Conservation (phyloP, 169 alveolate genomes). For the Plasmodium inui region DNA sequence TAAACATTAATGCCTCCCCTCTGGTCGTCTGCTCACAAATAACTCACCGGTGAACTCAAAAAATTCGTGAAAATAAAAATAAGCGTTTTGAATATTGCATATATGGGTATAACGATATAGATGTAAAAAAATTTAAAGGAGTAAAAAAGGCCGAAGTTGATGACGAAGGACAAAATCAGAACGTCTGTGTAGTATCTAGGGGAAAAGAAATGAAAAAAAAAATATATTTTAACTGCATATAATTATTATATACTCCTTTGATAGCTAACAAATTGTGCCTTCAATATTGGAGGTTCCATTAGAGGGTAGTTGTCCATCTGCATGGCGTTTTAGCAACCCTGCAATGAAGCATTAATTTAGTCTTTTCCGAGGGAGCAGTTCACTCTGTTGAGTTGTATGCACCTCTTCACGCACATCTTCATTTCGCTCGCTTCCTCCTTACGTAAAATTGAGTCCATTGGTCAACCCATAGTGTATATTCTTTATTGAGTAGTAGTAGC, state of each 20-base stretch:
- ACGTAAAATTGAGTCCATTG: constrained; percentile 66
- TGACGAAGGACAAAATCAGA: constrained; percentile 50
- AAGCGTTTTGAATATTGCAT: constrained; percentile 38
- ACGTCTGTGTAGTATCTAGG: constrained; percentile 65
- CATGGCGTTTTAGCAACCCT: not conserved
- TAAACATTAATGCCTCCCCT: not conserved
- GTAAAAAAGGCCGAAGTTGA: constrained; percentile 56
- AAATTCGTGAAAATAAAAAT: constrained; percentile 47
- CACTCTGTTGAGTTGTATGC: constrained; percentile 1
- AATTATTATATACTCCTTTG: not conserved
- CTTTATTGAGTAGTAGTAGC: constrained; percentile 58
- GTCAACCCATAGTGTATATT: constrained; percentile 65
- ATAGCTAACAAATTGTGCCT: not conserved
- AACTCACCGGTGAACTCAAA: constrained; percentile 71
- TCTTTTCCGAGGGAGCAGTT: not conserved
- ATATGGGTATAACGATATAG: constrained; percentile 60
- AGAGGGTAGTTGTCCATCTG: not conserved
- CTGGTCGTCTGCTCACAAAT: not conserved
- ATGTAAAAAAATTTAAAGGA: constrained; percentile 70
- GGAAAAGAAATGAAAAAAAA: constrained; percentile 2
- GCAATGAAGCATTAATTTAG: not conserved
- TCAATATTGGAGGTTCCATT: not conserved
- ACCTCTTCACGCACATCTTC: not conserved
- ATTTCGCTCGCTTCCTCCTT: constrained; percentile 3
- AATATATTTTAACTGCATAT: not conserved